Evolutionary conservation across 169 alveolate species (phyloP).

Genomic region (Toxoplasma gondii): DNA sequence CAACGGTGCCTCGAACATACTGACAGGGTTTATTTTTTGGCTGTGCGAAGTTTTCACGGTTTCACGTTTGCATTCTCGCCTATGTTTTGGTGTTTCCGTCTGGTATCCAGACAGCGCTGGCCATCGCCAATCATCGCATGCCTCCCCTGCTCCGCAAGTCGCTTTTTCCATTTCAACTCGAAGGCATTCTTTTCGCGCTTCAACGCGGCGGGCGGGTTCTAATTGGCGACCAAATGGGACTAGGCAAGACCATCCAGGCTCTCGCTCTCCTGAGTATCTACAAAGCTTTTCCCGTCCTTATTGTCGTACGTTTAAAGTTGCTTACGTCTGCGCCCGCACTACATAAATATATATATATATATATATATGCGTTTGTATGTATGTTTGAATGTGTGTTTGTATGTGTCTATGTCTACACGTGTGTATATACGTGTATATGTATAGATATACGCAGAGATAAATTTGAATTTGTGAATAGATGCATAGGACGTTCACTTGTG

Average conservation of each 20-base stretch:
- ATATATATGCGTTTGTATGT: neutral
- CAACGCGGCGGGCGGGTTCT: constrained; percentile 92
- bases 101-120: constrained; percentile 43
- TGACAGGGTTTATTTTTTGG: too few species aligned
- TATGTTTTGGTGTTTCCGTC: neutral
- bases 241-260: constrained; percentile 98
- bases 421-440: neutral
- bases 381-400: neutral
- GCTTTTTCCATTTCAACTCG: constrained; percentile 90
- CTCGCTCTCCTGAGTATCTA: constrained; percentile 91
- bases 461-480: too few species aligned
- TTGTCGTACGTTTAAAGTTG: constrained; percentile 48
- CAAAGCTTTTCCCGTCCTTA: constrained; percentile 70
- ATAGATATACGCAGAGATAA: neutral
- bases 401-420: neutral
- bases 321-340: neutral
- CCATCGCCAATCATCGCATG: constrained; percentile 58
- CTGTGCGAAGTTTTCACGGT: too few species aligned
- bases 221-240: constrained; percentile 99
- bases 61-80: too few species aligned
- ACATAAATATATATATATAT: neutral
- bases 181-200: constrained; percentile 94
- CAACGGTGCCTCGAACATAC: too few species aligned
- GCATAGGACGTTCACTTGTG: too few species aligned
- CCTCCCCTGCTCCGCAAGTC: constrained; percentile 71